Evolutionary conservation across 108 stramenopile genomes (phyloP).

Genomic region (Conticribra guillardii): DNA sequence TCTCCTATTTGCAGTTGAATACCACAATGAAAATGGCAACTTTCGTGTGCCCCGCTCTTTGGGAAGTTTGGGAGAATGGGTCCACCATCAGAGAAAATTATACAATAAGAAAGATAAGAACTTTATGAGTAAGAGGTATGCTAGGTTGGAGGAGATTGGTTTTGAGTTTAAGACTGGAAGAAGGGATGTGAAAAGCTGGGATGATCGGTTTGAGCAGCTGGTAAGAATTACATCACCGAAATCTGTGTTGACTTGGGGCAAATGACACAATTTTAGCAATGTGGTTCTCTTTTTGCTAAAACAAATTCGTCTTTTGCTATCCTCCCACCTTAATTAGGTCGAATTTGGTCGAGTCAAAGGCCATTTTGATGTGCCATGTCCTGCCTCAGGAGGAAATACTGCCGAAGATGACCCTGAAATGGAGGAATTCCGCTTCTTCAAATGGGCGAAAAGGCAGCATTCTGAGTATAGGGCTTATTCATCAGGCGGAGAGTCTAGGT

Average conservation of each 20-base stretch:
- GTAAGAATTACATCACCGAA: background rate
- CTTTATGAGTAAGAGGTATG: slow-evolving; percentile 13
- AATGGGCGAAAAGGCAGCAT: slow-evolving; percentile 26
- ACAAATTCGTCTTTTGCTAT: background rate
- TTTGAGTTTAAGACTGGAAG: slow-evolving; percentile 2
- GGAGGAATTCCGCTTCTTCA: slow-evolving; percentile 24
- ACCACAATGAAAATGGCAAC: background rate
- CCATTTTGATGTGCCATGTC: slow-evolving; percentile 26
- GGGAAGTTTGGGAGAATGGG: slow-evolving; percentile 16
- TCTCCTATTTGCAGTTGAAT: no score
- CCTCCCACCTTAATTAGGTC: background rate
- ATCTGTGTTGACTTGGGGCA: background rate
- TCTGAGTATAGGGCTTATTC: slow-evolving; percentile 23
- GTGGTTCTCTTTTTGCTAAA: background rate
- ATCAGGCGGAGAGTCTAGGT: slow-evolving; percentile 1
- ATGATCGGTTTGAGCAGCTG: slow-evolving; percentile 24
- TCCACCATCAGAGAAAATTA: slow-evolving; percentile 19
- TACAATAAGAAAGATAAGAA: slow-evolving; percentile 18
- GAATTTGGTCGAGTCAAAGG: slow-evolving; percentile 11
- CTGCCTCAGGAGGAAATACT: background rate
- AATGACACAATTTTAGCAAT: no score
- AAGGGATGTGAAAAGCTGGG: slow-evolving; percentile 19
- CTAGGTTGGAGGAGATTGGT: slow-evolving; percentile 12
- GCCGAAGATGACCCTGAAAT: background rate
- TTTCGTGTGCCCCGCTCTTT: slow-evolving; percentile 9